Base-by-base conservation (phyloP, 1,139 yeast species). In the Pichia sp. region DNA sequence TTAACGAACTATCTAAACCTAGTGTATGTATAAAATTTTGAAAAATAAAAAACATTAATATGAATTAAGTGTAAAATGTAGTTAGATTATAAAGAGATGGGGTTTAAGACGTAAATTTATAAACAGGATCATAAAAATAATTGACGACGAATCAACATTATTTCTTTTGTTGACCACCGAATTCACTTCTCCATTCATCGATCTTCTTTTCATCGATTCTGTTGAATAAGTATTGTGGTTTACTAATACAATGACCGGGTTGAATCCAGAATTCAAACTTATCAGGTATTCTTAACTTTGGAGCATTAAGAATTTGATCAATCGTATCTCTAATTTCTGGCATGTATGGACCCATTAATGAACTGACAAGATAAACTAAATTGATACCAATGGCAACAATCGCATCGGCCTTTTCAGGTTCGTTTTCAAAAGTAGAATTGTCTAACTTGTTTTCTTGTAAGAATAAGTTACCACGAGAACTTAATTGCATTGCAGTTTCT, bases 391-490 rank as follows among this genome's bases (percentile, higher is more conserved):
- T 86, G 53, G 87, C 96, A 46, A 93, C 87, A 46, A 93, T 96
- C 1, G 96, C 96, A 63, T 91, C 97, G 18, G 96, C 81, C 63
- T 81, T 83, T 35, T 77, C 87, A 33, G 97, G 96, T 45, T 69
- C 67, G 62, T 88, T 81, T 50, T 81, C 79, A 67, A 83, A 88
- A 58, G 91, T 75, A 24, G 87, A 75, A 75, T 93, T 93, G 69
- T 91, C 98, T 61, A 93, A 77, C 70, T 90, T 91, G 73, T 91
- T 90, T 47, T 91, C 98, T 72, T 93, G 99, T 66, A 93, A 77
- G 75, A 91, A 94, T 67, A 77, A 86, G 69, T 93, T 93, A 68
- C 99, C 99, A 62, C 96, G 82, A 27, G 96, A 81, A 50, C 96
- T 86, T 49, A 94, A 73, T 36, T 87, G 77, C 97, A 93, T 89